Evolutionary conservation across 2,329 filamentous ascomycete species (phyloP).

Genomic region (Fusarium sp.): DNA sequence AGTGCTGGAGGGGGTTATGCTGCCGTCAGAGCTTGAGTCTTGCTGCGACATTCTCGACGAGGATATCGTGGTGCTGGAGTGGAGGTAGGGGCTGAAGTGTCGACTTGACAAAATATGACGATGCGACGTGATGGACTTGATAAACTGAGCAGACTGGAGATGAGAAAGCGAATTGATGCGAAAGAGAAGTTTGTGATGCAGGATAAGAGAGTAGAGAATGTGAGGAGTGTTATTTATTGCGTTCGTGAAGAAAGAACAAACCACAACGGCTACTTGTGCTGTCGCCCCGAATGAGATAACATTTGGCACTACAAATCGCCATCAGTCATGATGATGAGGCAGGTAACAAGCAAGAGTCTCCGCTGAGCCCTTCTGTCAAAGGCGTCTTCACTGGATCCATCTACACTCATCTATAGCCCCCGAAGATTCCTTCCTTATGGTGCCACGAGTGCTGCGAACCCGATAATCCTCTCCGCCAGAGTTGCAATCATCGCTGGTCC

Average conservation of each 20-base stretch:
- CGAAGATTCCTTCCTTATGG: no score
- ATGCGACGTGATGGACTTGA: no score
- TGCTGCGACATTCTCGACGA: no score
- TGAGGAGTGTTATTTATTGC: neutral
- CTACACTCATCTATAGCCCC: no score
- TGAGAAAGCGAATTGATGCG: no score
- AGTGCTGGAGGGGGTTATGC: no score
- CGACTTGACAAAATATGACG: no score
- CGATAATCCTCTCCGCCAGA: neutral
- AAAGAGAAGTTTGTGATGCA: no score
- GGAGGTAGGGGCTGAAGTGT: no score
- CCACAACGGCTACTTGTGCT: neutral
- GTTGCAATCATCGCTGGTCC: neutral
- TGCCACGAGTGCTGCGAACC: neutral
- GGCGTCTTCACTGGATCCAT: no score
- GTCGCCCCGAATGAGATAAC: neutral
- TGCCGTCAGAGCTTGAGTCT: no score
- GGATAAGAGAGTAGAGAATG: neutral
- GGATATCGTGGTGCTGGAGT: rapidly evolving
- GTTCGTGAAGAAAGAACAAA: neutral
- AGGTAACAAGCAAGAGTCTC: neutral
- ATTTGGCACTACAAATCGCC: neutral
- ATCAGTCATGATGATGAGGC: neutral
- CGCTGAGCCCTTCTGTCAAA: neutral
- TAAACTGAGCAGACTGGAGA: no score